These are phyloP conservation scores for Pseudocercospora musae DNA, from an alignment of 2,329 filamentous ascomycete species.

Conservation along the genomic window DNA sequence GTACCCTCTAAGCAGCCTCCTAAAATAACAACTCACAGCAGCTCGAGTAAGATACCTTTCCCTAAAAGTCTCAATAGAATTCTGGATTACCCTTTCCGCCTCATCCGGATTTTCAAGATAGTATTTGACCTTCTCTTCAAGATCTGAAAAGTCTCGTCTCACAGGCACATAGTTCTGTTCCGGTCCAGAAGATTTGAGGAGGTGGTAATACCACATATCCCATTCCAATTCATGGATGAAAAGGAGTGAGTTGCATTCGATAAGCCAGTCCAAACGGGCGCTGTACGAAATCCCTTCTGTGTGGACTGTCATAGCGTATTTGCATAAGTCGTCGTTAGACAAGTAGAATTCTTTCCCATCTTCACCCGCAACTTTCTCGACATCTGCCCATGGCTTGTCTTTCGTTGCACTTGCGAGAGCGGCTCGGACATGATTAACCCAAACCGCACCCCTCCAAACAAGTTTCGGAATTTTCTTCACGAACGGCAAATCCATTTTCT, in stretches of 20 bases:
- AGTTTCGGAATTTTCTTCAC: slow-evolving; percentile 5
- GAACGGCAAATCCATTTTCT: slow-evolving; percentile 1
- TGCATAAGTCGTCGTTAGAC: slow-evolving; percentile 18
- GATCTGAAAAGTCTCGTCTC: slow-evolving; percentile 42
- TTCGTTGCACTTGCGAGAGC: not conserved
- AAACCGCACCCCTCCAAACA: slow-evolving; percentile 19
- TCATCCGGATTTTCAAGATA: slow-evolving; percentile 38
- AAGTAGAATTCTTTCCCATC: not conserved
- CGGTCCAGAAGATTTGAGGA: slow-evolving; percentile 19
- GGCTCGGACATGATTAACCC: slow-evolving; percentile 16
- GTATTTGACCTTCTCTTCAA: slow-evolving; percentile 38
- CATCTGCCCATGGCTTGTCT: slow-evolving; percentile 8
- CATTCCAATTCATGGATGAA: slow-evolving; percentile 21
- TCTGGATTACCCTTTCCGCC: slow-evolving; percentile 47
- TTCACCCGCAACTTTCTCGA: not conserved
- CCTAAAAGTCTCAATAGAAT: slow-evolving; percentile 48
- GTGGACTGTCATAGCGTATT: slow-evolving; percentile 21
- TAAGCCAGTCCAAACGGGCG: slow-evolving; percentile 24
- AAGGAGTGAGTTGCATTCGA: slow-evolving; percentile 17
- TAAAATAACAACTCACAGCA: slow-evolving; percentile 24
- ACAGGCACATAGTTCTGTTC: slow-evolving; percentile 28
- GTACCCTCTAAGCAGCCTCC: slow-evolving; percentile 21
- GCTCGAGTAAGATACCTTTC: slow-evolving; percentile 47
- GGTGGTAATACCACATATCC: slow-evolving; percentile 17
- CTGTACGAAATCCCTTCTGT: slow-evolving; percentile 23